Evolutionary conservation across 441 rosid species (phyloP).

Genomic region (Aleurites moluccanus): DNA sequence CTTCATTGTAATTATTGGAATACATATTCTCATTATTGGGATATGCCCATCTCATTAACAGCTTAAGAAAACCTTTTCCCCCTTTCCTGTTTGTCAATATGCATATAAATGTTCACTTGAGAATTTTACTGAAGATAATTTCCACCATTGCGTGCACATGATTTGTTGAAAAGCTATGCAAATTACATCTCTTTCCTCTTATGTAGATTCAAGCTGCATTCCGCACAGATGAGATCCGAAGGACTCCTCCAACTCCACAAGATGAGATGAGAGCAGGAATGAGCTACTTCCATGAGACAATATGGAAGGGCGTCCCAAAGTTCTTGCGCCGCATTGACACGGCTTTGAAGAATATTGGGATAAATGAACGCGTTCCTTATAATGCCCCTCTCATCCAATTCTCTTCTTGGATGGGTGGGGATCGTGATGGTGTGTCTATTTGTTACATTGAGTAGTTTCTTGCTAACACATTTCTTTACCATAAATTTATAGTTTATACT

Average conservation of each 20-base stretch:
- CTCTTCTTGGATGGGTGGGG: constrained; percentile 96
- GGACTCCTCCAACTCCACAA: constrained; percentile 90
- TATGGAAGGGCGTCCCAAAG: constrained; percentile 40
- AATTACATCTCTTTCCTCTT: background rate
- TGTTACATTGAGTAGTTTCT: constrained; percentile 5
- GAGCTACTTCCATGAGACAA: constrained; percentile 64
- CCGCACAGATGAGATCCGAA: constrained; percentile 84
- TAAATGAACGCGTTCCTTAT: constrained; percentile 73
- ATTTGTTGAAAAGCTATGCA: background rate
- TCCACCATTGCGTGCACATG: background rate
- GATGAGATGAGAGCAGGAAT: constrained; percentile 79
- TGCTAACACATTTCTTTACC: background rate
- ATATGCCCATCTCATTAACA: background rate
- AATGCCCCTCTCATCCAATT: constrained; percentile 87
- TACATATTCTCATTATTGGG: background rate
- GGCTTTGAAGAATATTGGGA: constrained; percentile 78
- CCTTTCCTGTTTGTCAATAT: background rate
- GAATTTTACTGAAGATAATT: background rate
- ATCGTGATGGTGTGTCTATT: constrained; percentile 62
- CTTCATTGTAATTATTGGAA: background rate
- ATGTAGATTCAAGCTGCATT: constrained; percentile 92
- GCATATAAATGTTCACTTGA: background rate
- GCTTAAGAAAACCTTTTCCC: background rate
- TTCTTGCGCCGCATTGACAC: constrained; percentile 39
- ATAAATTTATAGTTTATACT: background rate